Evolutionary conservation across 2,329 filamentous ascomycete genomes (phyloP), one percentile per base, ranked within the genome.

Genomic region (Alternaria sp.): DNA sequence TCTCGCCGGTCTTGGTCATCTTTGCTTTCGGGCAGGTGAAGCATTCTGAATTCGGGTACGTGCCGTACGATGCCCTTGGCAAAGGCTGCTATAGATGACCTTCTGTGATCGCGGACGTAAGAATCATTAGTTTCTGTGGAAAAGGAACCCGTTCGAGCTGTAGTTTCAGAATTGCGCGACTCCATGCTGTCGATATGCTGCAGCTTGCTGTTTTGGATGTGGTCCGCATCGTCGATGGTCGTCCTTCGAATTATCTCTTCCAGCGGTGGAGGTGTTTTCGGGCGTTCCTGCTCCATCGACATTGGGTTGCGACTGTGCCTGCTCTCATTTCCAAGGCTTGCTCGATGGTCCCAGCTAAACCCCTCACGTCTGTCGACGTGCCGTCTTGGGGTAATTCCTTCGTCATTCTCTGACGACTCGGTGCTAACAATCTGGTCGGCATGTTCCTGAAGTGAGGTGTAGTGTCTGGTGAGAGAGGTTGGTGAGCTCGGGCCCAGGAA

Each of bases 391-490:
- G 68, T 70, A 8, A 62, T 51, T 10, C 30, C 61, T 15, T 55
- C 46, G 25, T 62, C 59, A 7, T 61, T 58, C 2, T 49, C 43
- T 5, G 51, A 59, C 10, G 62, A 8, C 17, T 57, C 23, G 0
- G 44, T 61, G 25, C 44, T 53, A 17, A 57, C 56, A 5, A 70
- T 26, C 13, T 65, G 58, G 40, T 72, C 61, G 19, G 71, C 72
- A 62, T 79, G 75, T 11, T 78, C 71, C 57, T 73, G 70, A 4
- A 77, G 58, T 32, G 74, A 68, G 25, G 62, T 67, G 56, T 67
- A 72, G 23, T 75, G 70, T 45, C 69, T 66, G 6, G 65, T 50
- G 11, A 67, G 44, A 8, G 56, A 51, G 12, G 64, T 61, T 13
- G 46, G 54, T 6, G 62, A 56, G 56, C 44, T 55, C 19, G n/a